phyloP scores from a whole-genome alignment of 768 basidiomycete species.

The Pholiota conissans region DNA sequence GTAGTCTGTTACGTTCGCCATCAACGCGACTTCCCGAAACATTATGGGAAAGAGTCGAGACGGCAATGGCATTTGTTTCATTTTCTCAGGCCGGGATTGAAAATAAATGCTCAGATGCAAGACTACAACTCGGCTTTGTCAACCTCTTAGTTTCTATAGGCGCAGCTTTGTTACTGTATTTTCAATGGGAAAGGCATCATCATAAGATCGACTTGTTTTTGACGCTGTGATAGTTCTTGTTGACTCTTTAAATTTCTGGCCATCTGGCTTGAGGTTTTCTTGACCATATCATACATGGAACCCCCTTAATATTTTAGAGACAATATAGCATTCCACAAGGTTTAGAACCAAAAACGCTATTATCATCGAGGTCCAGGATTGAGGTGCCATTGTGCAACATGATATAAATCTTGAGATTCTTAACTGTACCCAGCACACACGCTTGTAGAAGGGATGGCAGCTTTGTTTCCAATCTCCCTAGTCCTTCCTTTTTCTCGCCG shows the following conservation, averaged over 20 bases:
- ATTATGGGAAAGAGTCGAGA: constrained; percentile 11
- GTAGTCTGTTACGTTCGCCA: constrained; percentile 16
- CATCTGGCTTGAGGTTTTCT: not conserved
- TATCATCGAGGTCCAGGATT: too few species aligned
- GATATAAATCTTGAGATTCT: constrained; percentile 11
- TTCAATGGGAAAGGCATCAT: not conserved
- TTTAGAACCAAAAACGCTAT: too few species aligned
- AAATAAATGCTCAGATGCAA: constrained; percentile 1
- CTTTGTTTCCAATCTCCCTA: too few species aligned
- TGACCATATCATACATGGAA: not conserved
- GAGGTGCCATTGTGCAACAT: not conserved
- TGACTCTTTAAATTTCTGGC: not conserved
- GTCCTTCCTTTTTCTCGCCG: not conserved
- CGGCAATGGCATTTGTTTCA: constrained; percentile 8
- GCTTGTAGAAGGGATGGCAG: not conserved
- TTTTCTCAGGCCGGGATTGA: not conserved
- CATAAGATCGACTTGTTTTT: too few species aligned
- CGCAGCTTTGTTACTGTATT: not conserved
- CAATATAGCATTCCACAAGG: not conserved
- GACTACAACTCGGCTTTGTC: not conserved
- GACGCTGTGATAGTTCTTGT: not conserved
- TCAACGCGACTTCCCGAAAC: constrained; percentile 13
- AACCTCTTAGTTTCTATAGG: not conserved
- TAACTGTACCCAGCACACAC: not conserved
- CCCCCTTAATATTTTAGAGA: not conserved